Conservation (phyloP, 2,329 filamentous ascomycete species). For the Diplodia scrobiculata region DNA sequence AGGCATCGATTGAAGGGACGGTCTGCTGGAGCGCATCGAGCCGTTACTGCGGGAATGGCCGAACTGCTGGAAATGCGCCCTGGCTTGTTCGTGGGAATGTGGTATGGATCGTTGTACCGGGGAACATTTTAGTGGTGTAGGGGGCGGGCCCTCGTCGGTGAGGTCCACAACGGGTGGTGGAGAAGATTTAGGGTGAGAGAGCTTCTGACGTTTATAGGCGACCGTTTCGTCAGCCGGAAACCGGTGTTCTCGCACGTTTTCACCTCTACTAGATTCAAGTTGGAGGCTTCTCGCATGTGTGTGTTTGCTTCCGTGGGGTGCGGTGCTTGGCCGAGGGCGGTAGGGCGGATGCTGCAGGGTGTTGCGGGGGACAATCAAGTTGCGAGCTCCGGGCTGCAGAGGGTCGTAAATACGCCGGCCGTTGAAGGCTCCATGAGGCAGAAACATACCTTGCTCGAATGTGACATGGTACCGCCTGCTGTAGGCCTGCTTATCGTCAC, state of each 20-base stretch:
- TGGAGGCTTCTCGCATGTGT: neutral
- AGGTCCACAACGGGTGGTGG: neutral
- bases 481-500: neutral
- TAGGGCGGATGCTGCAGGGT: neutral
- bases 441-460: neutral
- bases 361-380: neutral
- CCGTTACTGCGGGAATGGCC: neutral
- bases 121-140: neutral
- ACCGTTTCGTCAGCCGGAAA: neutral
- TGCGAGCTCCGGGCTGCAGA: neutral
- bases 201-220: conserved; percentile 1
- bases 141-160: neutral
- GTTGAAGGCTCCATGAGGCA: neutral
- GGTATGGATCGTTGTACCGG: neutral
- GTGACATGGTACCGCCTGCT: neutral
- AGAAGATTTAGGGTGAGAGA: neutral
- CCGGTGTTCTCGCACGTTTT: neutral
- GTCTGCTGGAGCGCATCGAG: neutral
- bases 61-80: neutral
- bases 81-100: neutral
- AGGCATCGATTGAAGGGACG: neutral
- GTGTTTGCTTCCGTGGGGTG: neutral
- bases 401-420: neutral
- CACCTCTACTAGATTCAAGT: neutral
- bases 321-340: neutral